Evolutionary conservation across 2,329 filamentous ascomycete species (phyloP).

Genomic region (Pseudophaeomoniella oleicola): DNA sequence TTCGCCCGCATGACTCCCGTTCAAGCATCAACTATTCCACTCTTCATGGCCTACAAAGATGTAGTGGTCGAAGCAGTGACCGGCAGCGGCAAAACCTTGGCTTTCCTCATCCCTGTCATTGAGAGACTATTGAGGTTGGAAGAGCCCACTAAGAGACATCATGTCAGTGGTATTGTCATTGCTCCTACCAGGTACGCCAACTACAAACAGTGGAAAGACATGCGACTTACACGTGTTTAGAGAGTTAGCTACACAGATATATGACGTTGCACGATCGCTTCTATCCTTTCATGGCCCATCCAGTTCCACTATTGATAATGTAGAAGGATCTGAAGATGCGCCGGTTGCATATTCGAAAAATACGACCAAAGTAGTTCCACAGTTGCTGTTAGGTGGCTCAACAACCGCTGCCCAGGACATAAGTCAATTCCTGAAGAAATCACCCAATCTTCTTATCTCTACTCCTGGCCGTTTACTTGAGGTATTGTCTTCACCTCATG

Average conservation of each 20-base stretch:
- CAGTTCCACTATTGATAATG: conserved; percentile 28
- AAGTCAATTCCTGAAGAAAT: conserved; percentile 66
- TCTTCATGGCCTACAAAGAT: conserved; percentile 82
- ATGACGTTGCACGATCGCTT: conserved; percentile 62
- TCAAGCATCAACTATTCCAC: conserved; percentile 79
- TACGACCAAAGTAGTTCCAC: conserved; percentile 51
- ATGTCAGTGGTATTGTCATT: conserved; percentile 81
- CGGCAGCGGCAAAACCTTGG: conserved; percentile 77
- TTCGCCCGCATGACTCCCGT: conserved; percentile 84
- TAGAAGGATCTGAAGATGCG: conserved; percentile 15
- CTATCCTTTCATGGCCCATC: conserved; percentile 74
- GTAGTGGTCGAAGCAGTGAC: conserved; percentile 89
- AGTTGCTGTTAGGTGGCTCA: conserved; percentile 73
- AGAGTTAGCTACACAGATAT: conserved; percentile 83
- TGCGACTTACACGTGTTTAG: conserved; percentile 25
- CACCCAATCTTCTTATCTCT: conserved; percentile 77
- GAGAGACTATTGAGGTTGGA: conserved; percentile 68
- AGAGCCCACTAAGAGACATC: conserved; percentile 74
- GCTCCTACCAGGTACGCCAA: conserved; percentile 54
- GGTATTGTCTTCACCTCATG: conserved; percentile 70
- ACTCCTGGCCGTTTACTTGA: conserved; percentile 85
- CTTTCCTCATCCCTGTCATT: conserved; percentile 71
- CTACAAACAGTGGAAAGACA: background rate
- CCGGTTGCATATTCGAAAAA: conserved; percentile 4
- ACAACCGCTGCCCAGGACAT: conserved; percentile 75